A percentile compares a stretch with the other conserved stretches of the same genome.
These are phyloP conservation scores for Elsinoe batatas DNA, from an alignment of 2,329 filamentous ascomycete species.

Conservation along the genomic window DNA sequence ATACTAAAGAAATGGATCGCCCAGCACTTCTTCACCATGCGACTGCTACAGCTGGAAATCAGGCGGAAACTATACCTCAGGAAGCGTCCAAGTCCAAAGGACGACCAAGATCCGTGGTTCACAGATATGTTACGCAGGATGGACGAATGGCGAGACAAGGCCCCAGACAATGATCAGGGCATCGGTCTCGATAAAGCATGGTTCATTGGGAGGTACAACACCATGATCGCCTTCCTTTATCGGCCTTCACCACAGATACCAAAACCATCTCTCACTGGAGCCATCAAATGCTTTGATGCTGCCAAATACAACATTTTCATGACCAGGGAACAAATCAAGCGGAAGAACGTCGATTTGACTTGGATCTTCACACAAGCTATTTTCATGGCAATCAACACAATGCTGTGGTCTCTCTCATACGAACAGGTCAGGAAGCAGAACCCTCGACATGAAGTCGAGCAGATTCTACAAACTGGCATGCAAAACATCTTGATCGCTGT, in stretches of 20 bases:
- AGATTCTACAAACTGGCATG: conserved; percentile 62
- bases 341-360: conserved; percentile 69
- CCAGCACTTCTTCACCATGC: conserved; percentile 91
- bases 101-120: conserved; percentile 84
- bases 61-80: conserved; percentile 76
- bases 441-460: conserved; percentile 62
- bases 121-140: conserved; percentile 67
- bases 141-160: conserved; percentile 65
- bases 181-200: conserved; percentile 69
- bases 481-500: conserved; percentile 71
- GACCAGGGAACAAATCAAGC: conserved; percentile 69
- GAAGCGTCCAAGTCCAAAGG: conserved; percentile 64
- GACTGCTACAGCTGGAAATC: conserved; percentile 78
- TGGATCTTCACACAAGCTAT: conserved; percentile 88
- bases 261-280: conserved; percentile 69
- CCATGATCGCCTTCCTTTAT: conserved; percentile 79
- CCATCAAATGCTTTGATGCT: conserved; percentile 72
- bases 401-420: conserved; percentile 88
- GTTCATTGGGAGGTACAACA: conserved; percentile 68
- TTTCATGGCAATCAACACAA: conserved; percentile 84
- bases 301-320: conserved; percentile 72
- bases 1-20: conserved; percentile 79
- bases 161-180: conserved; percentile 60
- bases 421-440: conserved; percentile 68
- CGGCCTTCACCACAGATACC: conserved; percentile 88